These are phyloP conservation scores for Suillus hirtellus DNA, from an alignment of 768 basidiomycete genomes.

Conservation along the genomic window DNA sequence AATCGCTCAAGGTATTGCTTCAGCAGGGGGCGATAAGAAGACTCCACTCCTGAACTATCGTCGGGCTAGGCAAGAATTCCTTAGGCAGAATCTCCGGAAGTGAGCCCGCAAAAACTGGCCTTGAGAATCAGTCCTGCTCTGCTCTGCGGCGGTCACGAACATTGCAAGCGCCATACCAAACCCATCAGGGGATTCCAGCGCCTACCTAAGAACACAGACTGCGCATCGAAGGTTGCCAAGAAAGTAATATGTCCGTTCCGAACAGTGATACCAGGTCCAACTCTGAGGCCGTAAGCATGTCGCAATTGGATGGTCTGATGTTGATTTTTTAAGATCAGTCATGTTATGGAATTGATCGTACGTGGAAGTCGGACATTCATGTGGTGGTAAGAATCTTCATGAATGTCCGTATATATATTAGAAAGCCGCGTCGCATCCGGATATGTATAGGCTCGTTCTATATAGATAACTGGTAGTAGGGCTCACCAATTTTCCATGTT, in stretches of 20 bases:
- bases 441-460: not conserved
- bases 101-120: not conserved
- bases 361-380: not conserved
- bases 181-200: not conserved
- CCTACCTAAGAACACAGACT: not conserved
- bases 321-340: not conserved
- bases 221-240: not conserved
- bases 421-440: not conserved
- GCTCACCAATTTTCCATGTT: not conserved
- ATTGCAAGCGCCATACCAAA: not conserved
- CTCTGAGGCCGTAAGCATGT: not conserved
- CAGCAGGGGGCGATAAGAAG: not conserved
- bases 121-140: not conserved
- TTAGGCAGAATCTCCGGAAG: not conserved
- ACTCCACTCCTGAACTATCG: not conserved
- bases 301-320: not conserved
- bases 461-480: not conserved
- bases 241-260: not conserved
- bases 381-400: too few species aligned
- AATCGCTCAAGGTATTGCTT: not conserved
- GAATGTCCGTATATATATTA: too few species aligned
- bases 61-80: not conserved
- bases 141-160: not conserved
- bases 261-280: not conserved
- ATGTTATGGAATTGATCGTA: not conserved